phyloP scores from a whole-genome alignment of 2,329 filamentous ascomycete species.

The Nemania abortiva region DNA sequence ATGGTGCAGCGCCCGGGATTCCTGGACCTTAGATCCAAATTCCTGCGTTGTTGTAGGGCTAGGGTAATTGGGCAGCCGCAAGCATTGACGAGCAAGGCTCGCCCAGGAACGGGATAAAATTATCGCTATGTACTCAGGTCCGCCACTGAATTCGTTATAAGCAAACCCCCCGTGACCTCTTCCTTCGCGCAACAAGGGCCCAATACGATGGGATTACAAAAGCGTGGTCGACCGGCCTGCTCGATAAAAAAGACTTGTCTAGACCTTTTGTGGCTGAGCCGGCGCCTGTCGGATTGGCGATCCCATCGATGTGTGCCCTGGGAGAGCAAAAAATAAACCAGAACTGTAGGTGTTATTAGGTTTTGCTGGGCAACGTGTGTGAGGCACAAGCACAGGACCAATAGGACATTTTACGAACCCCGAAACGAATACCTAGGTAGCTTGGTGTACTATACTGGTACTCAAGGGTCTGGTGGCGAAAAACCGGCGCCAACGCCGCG shows the following conservation, averaged over 20 bases:
- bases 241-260: slow-evolving; percentile 46
- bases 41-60: slow-evolving; percentile 37
- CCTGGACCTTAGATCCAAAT: slow-evolving; percentile 37
- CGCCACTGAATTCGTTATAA: slow-evolving; percentile 11
- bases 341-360: slow-evolving; percentile 31
- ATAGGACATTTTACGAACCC: slow-evolving; percentile 47
- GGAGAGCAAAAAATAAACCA: slow-evolving; percentile 24
- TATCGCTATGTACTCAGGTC: slow-evolving; percentile 1
- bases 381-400: slow-evolving; percentile 35
- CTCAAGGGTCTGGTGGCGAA: slow-evolving; percentile 52
- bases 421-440: slow-evolving; percentile 41
- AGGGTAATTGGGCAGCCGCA: slow-evolving; percentile 28
- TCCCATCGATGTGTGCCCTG: slow-evolving; percentile 31
- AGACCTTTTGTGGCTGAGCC: slow-evolving; percentile 52
- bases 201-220: slow-evolving; percentile 33
- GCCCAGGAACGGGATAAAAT: slow-evolving; percentile 23
- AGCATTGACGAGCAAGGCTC: slow-evolving; percentile 31
- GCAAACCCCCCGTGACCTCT: neutral
- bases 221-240: slow-evolving; percentile 41
- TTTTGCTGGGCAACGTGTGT: slow-evolving; percentile 33
- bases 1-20: slow-evolving; percentile 39
- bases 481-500: slow-evolving; percentile 41
- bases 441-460: slow-evolving; percentile 27
- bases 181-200: slow-evolving; percentile 23
- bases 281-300: slow-evolving; percentile 38